These are phyloP conservation scores for Plasmodium gallinaceum DNA, from an alignment of 169 alveolate genomes.

Conservation along the genomic window DNA sequence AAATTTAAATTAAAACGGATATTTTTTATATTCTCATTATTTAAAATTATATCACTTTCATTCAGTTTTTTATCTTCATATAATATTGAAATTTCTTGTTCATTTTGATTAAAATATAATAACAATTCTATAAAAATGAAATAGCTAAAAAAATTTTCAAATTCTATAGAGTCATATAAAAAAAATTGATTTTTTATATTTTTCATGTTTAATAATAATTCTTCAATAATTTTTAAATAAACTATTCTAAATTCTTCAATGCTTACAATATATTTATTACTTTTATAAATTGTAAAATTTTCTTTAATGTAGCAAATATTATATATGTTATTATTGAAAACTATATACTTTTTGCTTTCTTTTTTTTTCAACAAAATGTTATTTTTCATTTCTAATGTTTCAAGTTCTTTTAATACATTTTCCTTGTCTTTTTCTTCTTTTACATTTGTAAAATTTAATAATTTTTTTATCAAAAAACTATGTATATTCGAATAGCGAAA, in stretches of 20 bases:
- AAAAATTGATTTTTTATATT: conserved; percentile 26
- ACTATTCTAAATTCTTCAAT: conserved; percentile 44
- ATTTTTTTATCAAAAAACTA: conserved; percentile 63
- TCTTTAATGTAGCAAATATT: conserved; percentile 8
- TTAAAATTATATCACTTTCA: conserved; percentile 14
- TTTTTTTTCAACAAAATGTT: not conserved
- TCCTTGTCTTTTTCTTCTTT: not conserved
- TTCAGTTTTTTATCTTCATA: conserved; percentile 35
- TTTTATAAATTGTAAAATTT: conserved; percentile 30
- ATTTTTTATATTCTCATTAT: conserved; percentile 40
- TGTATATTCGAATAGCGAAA: conserved; percentile 75
- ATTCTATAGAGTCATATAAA: conserved; percentile 54
- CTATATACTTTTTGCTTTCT: not conserved
- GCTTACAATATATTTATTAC: conserved; percentile 24
- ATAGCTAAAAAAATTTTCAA: conserved; percentile 45
- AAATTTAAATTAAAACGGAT: conserved; percentile 32
- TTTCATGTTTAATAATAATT: conserved; percentile 20
- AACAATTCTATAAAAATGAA: conserved; percentile 49
- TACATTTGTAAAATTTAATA: not conserved
- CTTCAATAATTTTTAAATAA: conserved; percentile 48
- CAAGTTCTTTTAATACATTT: conserved; percentile 1
- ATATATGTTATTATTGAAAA: not conserved
- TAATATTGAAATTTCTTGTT: conserved; percentile 22
- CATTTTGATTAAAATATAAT: conserved; percentile 69
- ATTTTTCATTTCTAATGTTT: not conserved